phyloP scores from a whole-genome alignment of 129 eudicot species.

The Solidago caesia region DNA sequence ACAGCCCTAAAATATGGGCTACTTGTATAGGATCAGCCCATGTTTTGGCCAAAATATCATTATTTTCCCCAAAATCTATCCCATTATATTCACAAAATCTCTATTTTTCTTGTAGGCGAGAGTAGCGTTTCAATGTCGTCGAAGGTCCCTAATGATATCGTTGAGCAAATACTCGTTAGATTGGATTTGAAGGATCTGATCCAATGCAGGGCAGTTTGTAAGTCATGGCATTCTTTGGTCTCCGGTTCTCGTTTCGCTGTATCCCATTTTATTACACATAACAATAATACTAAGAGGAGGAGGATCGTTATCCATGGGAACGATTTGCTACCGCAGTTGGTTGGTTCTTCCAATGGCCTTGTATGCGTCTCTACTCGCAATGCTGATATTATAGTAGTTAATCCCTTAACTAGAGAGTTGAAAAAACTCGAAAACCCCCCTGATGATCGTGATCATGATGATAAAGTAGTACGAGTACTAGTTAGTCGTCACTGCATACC shows the following conservation, averaged over 20 bases:
- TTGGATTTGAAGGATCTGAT: conserved; percentile 24
- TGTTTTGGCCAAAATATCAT: no score
- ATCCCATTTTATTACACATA: not conserved
- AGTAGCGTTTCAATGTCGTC: conserved; percentile 25
- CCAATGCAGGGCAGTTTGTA: conserved; percentile 29
- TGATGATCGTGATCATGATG: no score
- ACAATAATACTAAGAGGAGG: no score
- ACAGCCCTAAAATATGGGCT: no score
- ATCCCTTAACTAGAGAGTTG: conserved; percentile 32
- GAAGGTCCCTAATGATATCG: not conserved
- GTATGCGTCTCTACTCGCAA: conserved; percentile 1
- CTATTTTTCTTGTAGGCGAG: no score
- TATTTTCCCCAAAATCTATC: no score
- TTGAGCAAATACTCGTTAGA: conserved; percentile 20
- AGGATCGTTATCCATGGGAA: not conserved
- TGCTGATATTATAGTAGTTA: not conserved
- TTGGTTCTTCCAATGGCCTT: conserved; percentile 26
- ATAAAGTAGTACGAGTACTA: no score
- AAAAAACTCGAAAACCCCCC: conserved; percentile 1
- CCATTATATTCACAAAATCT: no score
- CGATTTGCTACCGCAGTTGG: not conserved
- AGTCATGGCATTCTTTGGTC: conserved; percentile 18
- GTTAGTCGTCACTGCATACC: no score
- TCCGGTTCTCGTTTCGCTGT: conserved; percentile 7
- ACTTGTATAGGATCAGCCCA: no score